phyloP scores from a whole-genome alignment of 2,329 filamentous ascomycete species.

The Pyrenophora tritici-repentis region DNA sequence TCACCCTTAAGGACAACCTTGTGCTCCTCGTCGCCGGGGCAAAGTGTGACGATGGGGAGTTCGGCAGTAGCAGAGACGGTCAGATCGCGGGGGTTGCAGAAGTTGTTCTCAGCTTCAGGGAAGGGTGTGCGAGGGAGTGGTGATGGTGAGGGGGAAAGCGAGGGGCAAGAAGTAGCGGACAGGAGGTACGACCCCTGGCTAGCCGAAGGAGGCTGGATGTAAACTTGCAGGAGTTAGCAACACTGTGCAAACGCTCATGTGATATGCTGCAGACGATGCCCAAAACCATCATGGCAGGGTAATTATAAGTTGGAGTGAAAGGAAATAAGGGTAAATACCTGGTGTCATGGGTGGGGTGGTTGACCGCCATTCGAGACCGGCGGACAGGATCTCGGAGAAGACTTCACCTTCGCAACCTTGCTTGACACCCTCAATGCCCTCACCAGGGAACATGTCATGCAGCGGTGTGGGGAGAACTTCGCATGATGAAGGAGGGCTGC shows the following conservation, averaged over 20 bases:
- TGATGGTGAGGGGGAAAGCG: constrained; percentile 84
- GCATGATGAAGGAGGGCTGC: constrained; percentile 77
- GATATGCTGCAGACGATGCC: background rate
- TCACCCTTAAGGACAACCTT: constrained; percentile 57
- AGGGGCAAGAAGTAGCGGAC: constrained; percentile 75
- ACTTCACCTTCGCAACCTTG: constrained; percentile 71
- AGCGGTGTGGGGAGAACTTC: constrained; percentile 82
- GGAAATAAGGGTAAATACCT: constrained; percentile 62
- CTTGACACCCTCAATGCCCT: constrained; percentile 49
- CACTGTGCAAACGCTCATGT: constrained; percentile 1
- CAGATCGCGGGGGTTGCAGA: constrained; percentile 89
- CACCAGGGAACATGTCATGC: constrained; percentile 70
- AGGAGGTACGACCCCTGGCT: constrained; percentile 71
- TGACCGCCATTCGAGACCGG: constrained; percentile 75
- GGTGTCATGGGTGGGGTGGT: constrained; percentile 87
- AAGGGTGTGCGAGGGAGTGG: constrained; percentile 72
- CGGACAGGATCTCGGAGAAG: constrained; percentile 72
- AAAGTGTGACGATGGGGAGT: constrained; percentile 67
- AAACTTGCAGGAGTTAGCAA: constrained; percentile 56
- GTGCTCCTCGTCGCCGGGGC: constrained; percentile 66
- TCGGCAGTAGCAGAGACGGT: constrained; percentile 70
- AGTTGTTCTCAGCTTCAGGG: constrained; percentile 76
- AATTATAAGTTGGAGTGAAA: too few species aligned
- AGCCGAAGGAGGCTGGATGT: constrained; percentile 70
- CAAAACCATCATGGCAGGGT: background rate